A percentile compares a stretch with the other conserved stretches of the same genome.
These are phyloP conservation scores for Wilhelminamyces savonicus DNA, from an alignment of 805 yeast genomes.

Conservation along the genomic window DNA sequence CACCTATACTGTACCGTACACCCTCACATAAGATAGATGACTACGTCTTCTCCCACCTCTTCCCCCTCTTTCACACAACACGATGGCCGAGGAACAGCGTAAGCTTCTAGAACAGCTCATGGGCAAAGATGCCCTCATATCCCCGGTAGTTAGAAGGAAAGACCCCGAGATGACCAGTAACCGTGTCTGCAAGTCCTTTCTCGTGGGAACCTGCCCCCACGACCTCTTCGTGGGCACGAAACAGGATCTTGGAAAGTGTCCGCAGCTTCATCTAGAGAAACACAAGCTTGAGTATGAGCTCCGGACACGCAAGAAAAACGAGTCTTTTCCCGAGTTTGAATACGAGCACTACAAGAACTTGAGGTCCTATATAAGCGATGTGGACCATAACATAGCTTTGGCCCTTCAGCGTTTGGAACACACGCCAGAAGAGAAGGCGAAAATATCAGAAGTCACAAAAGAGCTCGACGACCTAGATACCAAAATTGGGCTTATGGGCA, in stretches of 20 bases:
- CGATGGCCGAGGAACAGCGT: slow-evolving; percentile 67
- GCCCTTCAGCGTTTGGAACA: slow-evolving; percentile 64
- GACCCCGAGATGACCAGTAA: slow-evolving; percentile 37
- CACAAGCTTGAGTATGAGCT: slow-evolving; percentile 65
- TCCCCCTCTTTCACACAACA: too few species aligned
- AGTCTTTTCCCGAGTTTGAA: slow-evolving; percentile 45
- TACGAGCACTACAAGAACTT: slow-evolving; percentile 43
- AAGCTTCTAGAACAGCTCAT: slow-evolving; percentile 72
- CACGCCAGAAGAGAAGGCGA: slow-evolving; percentile 67
- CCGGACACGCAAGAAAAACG: slow-evolving; percentile 32
- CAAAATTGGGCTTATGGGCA: slow-evolving; percentile 57
- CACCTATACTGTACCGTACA: too few species aligned
- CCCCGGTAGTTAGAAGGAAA: slow-evolving; percentile 24
- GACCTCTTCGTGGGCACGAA: slow-evolving; percentile 80
- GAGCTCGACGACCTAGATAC: slow-evolving; percentile 59
- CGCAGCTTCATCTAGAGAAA: slow-evolving; percentile 66
- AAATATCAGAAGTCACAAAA: slow-evolving; percentile 46
- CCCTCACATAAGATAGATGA: too few species aligned
- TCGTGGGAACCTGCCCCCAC: slow-evolving; percentile 84
- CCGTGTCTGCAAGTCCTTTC: slow-evolving; percentile 68
- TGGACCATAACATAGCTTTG: slow-evolving; percentile 55
- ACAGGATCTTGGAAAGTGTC: slow-evolving; percentile 77
- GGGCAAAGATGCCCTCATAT: slow-evolving; percentile 52
- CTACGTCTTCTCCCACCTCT: too few species aligned
- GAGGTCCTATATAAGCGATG: slow-evolving; percentile 55